Base-by-base conservation (phyloP, 108 stramenopile genomes). In the Cyclotella sp. region DNA sequence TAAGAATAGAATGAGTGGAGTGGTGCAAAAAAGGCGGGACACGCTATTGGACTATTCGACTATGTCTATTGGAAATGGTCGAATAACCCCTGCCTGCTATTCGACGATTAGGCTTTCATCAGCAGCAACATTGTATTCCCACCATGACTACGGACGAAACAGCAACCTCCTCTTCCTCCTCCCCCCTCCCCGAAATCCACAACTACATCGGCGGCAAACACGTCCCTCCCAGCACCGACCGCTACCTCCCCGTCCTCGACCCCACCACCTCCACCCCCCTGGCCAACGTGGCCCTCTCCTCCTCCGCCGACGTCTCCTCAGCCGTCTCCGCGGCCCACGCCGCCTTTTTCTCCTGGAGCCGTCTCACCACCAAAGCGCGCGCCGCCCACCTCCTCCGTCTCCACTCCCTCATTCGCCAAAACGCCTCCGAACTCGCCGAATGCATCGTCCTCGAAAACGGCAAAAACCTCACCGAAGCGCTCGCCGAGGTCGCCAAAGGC, bases 401-500 rank as follows among this genome's bases (percentile, higher is more conserved):
- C 75, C 97, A 98, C 78, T 68, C 93, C 12, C 74, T 98, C 43
- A 80, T 99, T 11, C 73, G 83, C 18, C 53, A 84, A 39, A 82
- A 97, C 80, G 86, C 93, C 24, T 53, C 91, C 51, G 97, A 97
- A 73, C 68, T 99, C 64, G 97, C 97, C 0, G 73, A 77, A 39
- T 63, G 97, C 30, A 96, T 98, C 61, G 96, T 97, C 14, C 69
- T 55, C 11, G 98, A 99, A 83, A 97, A 98, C 65, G 98, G 99
- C 15, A 98, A 98, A 88, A 98, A 98, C 76, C 84, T 94, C 10
- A 93, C 96, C 26, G 99, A 99, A 79, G 98, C 97, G 9, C 51
- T 93, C 72, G 97, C 96, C 30, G 96, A 97, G 70, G 95, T 98
- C 41, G 97, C 98, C 75, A 99, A 99, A 78, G 98, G 97, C 7